Evolutionary conservation across 352 stramenopile species (phyloP), one percentile per base, ranked within the genome.

Genomic region (Globisporangium okanoganense): DNA sequence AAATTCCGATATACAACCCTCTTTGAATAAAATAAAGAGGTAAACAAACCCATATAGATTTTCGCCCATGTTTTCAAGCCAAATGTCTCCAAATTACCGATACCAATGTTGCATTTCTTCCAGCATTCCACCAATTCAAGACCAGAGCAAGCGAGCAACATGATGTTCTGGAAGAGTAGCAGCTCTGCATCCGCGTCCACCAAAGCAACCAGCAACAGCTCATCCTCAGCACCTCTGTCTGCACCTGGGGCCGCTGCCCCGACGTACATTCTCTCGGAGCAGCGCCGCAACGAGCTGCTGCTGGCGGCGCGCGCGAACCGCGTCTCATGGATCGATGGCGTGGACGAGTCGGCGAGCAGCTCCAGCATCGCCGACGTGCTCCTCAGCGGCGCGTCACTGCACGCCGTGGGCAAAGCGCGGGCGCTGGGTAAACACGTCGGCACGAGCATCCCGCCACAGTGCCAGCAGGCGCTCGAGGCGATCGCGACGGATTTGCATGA

Each of bases 261-360:
- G 25, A 64, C 78, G 12, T 86, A 82, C 56, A 59, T 80, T 6
- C 74, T 94, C 18, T 88, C 82, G 14, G 82, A 91, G 54, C 70
- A 90, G 65, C 73, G 85, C 24, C 78, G 85, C n/a, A 70, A 67
- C 29, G 78, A 94, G 63, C 71, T 94, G 41, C 68, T 94, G n/a
- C 56, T 79, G 40, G 77, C 82, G n/a, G 85, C 85, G 29, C 77
- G 85, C 18, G 75, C 72, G 13, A 92, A 78, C 44, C 77, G 85
- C 29, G 71, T 85, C 14, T 82, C 81, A 3, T 94, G 85, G 85
- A 67, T 94, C 52, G 82, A 94, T 36, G 76, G 77, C 36, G 67
- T 69, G 7, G 68, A 82, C 25, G 60, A 70, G 18, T 31, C 52
- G 35, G 6, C 25, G n/a, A 41, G 22, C 41, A 33, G 40, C 18